Base-by-base conservation (phyloP, 2,329 filamentous ascomycete species). In the Clonostachys rhizophaga region DNA sequence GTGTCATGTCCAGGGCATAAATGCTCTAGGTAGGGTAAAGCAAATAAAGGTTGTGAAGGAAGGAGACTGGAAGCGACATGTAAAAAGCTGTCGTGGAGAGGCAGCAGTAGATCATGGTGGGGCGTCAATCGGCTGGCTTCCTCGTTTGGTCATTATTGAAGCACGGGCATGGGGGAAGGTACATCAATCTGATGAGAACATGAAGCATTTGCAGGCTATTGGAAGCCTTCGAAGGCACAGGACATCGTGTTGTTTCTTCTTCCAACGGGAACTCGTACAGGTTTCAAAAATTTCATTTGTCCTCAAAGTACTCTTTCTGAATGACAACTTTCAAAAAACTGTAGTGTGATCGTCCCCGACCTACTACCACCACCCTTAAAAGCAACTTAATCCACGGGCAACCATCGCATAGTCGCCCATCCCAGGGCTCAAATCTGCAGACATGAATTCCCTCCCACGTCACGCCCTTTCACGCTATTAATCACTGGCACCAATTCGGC, bases 1-100 rank as follows among this genome's bases (percentile, higher is more conserved):
- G 91, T 78, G 91, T 96, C 69, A 95, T 96, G 90, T 94, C 89
- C 73, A 84, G 90, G 75, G 89, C 87, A 76, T 91, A 89, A 71
- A 61, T 51, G 50, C 44, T 43, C 41, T 47, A 49, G 49, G 47
- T 24, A 30, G 8, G 24, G 24, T 30, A 42, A 50, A 6, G 43
- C 36, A 35, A 12, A 44, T 20, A 17, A 17, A 11, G 24, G 34
- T 24, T 45, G 43, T 17, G 35, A 39, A 8, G 43, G 47, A 34
- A 45, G 17, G 36, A 33, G 36, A 10, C 35, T 16, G 13, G 40
- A 18, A 14, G 40, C 13, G 40, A 30, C 13, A 30, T 12, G 24
- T 30, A 30, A 30, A 30, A 17, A n/a, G 17, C 14, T 33, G 24
- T 17, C 10, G 33, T 36, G 30, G 43, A 45, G 16, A 33, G 41